A percentile compares a stretch with the other conserved stretches of the same genome.
Conservation (phyloP, 768 basidiomycete genomes). For the Mycena leptocephala region DNA sequence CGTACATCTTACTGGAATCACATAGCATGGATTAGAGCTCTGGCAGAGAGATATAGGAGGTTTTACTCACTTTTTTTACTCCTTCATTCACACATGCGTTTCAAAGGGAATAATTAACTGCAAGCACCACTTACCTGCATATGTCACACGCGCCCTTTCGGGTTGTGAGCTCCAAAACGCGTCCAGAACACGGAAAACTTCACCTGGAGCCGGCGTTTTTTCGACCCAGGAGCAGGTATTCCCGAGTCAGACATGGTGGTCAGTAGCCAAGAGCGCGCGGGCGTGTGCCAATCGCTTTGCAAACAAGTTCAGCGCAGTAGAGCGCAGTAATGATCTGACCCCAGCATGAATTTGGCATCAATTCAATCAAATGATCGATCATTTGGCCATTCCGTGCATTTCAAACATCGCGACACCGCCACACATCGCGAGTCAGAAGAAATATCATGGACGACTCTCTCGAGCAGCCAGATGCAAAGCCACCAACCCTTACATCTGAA, state of each 20-base stretch:
- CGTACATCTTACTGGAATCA: conserved; percentile 26
- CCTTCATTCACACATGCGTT: conserved; percentile 3
- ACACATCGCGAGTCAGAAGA: not conserved
- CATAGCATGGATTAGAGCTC: not conserved
- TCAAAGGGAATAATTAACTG: not conserved
- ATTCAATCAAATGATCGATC: not conserved
- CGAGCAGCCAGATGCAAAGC: conserved; percentile 58
- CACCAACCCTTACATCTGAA: conserved; percentile 44
- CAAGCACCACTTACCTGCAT: conserved; percentile 16
- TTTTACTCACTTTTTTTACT: conserved; percentile 31
- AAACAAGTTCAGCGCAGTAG: too few relatives aligned
- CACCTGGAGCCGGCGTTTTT: conserved; percentile 34
- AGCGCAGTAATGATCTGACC: too few relatives aligned
- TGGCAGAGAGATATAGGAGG: not conserved
- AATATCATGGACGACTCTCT: conserved; percentile 74
- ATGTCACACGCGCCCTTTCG: conserved; percentile 34
- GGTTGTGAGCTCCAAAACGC: not conserved
- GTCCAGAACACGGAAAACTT: not conserved
- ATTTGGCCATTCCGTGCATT: not conserved
- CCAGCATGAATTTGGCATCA: not conserved
- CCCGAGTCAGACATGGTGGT: conserved; percentile 22
- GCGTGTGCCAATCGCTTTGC: too few relatives aligned
- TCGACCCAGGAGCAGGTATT: conserved; percentile 27
- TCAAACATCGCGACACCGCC: conserved; percentile 27
- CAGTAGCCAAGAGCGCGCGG: not conserved